Evolutionary conservation across 805 yeast genomes (phyloP).

Genomic region (Lipomyces lipofer): DNA sequence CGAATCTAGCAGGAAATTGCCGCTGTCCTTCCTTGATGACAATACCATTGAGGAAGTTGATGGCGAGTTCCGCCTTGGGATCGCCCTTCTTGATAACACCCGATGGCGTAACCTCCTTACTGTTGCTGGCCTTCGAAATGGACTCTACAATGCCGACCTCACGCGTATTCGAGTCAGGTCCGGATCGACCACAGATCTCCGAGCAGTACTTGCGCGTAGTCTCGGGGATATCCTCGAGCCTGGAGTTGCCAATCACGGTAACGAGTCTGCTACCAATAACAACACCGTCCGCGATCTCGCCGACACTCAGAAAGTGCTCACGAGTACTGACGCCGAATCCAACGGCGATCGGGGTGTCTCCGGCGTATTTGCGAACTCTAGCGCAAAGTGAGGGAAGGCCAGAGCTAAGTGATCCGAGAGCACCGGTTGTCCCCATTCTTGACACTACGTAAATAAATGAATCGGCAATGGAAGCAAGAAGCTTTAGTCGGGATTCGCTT

Average conservation of each 20-base stretch:
- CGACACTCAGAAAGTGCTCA: conserved; percentile 81
- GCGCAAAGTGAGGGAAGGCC: conserved; percentile 68
- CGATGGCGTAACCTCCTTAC: conserved; percentile 25
- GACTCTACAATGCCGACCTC: conserved; percentile 38
- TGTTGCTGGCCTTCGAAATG: conserved; percentile 32
- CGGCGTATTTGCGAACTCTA: conserved; percentile 74
- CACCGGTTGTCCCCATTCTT: conserved; percentile 98
- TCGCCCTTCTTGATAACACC: conserved; percentile 40
- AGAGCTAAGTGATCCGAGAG: conserved; percentile 60
- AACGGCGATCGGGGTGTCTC: conserved; percentile 82
- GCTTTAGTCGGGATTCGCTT: conserved; percentile 79
- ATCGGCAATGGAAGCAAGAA: conserved; percentile 83
- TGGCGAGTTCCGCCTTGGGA: conserved; percentile 37
- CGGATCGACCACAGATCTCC: conserved; percentile 19
- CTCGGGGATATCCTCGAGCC: conserved; percentile 58
- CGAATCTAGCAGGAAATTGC: conserved; percentile 66
- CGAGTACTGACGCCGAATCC: conserved; percentile 97
- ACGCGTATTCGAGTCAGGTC: conserved; percentile 4
- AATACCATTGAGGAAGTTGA: conserved; percentile 19
- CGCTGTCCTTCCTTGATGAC: conserved; percentile 15
- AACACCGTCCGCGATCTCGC: conserved; percentile 86
- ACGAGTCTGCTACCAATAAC: conserved; percentile 91
- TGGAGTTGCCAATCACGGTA: conserved; percentile 64
- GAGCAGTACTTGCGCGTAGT: conserved; percentile 62
- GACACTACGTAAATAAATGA: conserved; percentile 96